Evolutionary conservation across 2,329 filamentous ascomycete genomes (phyloP).

Genomic region (Paecilomyces sp.): DNA sequence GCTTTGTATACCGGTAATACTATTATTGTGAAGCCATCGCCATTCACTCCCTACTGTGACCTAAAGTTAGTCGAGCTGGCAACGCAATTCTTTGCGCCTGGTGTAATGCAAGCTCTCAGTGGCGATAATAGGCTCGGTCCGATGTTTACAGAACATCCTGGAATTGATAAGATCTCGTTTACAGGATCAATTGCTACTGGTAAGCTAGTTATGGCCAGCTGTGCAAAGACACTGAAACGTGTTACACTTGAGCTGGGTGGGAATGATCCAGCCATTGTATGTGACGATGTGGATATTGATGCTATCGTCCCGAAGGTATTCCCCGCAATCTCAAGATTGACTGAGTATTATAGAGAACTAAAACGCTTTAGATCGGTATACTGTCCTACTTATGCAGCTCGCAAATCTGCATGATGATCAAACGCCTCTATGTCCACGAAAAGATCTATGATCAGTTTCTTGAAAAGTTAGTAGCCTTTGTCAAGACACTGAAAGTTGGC

Average conservation of each 20-base stretch:
- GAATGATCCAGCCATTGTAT: constrained; percentile 54
- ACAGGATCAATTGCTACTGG: constrained; percentile 56
- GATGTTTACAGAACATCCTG: constrained; percentile 51
- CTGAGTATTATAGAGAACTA: too few species aligned
- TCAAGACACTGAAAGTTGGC: background rate
- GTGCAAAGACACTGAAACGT: constrained; percentile 52
- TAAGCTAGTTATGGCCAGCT: constrained; percentile 54
- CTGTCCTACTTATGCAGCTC: too few species aligned
- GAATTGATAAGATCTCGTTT: constrained; percentile 57
- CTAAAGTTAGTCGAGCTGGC: constrained; percentile 57
- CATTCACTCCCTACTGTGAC: constrained; percentile 25
- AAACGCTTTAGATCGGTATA: too few species aligned
- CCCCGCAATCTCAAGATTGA: too few species aligned
- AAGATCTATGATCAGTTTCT: constrained; percentile 44
- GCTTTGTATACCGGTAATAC: too few species aligned
- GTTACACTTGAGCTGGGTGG: constrained; percentile 57
- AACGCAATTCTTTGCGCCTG: constrained; percentile 51
- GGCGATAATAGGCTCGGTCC: constrained; percentile 56
- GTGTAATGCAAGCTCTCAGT: constrained; percentile 54
- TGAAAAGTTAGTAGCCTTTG: constrained; percentile 34
- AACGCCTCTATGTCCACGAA: constrained; percentile 51
- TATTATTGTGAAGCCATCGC: background rate
- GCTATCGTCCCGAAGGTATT: constrained; percentile 12
- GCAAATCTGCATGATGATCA: constrained; percentile 16
- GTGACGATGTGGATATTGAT: constrained; percentile 51